Conservation (phyloP, 495 filamentous ascomycete genomes). For the Aspergillus sparsus region DNA sequence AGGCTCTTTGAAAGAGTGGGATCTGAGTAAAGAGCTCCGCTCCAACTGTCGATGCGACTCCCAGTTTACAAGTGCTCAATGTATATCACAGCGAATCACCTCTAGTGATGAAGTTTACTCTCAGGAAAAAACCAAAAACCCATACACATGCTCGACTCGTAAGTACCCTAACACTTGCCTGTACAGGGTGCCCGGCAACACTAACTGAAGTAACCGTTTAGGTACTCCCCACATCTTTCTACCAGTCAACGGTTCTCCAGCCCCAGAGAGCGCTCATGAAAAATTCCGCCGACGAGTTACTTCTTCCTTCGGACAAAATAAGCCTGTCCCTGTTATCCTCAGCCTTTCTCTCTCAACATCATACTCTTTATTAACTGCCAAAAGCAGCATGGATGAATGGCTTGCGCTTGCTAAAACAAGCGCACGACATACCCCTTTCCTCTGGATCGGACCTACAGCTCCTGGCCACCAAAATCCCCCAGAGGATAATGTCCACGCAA, state of each 20-base stretch:
- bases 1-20: slow-evolving; percentile 47
- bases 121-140: slow-evolving; percentile 18
- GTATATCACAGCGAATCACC: slow-evolving; percentile 34
- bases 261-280: slow-evolving; percentile 27
- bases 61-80: slow-evolving; percentile 42
- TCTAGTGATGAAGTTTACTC: slow-evolving; percentile 34
- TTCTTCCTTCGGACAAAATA: slow-evolving; percentile 29
- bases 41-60: slow-evolving; percentile 42
- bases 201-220: slow-evolving; percentile 22
- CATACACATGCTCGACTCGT: slow-evolving; percentile 29
- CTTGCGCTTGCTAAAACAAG: slow-evolving; percentile 37
- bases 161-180: slow-evolving; percentile 12
- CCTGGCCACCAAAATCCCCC: slow-evolving; percentile 40
- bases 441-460: slow-evolving; percentile 53
- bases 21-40: slow-evolving; percentile 35
- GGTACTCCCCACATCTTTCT: slow-evolving; percentile 46
- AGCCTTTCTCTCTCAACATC: slow-evolving; percentile 41
- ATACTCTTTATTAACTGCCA: slow-evolving; percentile 36
- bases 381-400: slow-evolving; percentile 50
- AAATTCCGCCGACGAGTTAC: slow-evolving; percentile 32
- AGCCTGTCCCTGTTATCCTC: slow-evolving; percentile 49
- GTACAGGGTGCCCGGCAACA: not conserved
- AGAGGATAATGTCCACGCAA: slow-evolving; percentile 36
- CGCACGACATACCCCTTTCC: slow-evolving; percentile 44
- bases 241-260: slow-evolving; percentile 36